Evolutionary conservation across 176 grass and related monocot species (phyloP).

Genomic region (Poa annua): DNA sequence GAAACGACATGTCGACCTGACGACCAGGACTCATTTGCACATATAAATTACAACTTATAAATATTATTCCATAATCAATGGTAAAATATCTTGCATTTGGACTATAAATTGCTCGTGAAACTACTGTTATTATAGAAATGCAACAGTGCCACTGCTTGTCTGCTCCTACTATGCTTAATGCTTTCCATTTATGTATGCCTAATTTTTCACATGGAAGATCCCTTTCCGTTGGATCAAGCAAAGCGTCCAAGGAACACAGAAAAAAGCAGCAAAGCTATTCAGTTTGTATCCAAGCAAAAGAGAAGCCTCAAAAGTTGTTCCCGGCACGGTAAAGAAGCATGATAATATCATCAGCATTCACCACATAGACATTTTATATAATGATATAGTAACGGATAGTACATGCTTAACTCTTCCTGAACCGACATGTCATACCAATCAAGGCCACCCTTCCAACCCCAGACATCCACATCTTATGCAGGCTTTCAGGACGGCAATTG

Average conservation of each 20-base stretch:
- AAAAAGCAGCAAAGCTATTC: neutral
- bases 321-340: neutral
- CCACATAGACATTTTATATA: neutral
- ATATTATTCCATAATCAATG: no score
- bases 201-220: neutral
- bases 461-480: no score
- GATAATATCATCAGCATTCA: neutral
- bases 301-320: neutral
- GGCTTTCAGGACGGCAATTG: neutral
- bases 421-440: neutral
- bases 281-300: neutral
- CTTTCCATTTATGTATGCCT: neutral
- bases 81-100: neutral
- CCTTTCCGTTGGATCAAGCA: conserved; percentile 39
- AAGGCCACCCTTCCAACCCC: neutral
- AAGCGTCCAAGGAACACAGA: conserved; percentile 17
- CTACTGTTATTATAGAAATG: neutral
- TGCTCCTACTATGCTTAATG: neutral
- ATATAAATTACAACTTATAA: no score
- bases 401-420: neutral
- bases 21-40: no score
- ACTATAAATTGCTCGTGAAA: neutral
- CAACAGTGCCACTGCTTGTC: neutral
- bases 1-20: no score
- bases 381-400: no score